Evolutionary conservation across 352 stramenopile genomes (phyloP).

Genomic region (Pythium pyrilobum): DNA sequence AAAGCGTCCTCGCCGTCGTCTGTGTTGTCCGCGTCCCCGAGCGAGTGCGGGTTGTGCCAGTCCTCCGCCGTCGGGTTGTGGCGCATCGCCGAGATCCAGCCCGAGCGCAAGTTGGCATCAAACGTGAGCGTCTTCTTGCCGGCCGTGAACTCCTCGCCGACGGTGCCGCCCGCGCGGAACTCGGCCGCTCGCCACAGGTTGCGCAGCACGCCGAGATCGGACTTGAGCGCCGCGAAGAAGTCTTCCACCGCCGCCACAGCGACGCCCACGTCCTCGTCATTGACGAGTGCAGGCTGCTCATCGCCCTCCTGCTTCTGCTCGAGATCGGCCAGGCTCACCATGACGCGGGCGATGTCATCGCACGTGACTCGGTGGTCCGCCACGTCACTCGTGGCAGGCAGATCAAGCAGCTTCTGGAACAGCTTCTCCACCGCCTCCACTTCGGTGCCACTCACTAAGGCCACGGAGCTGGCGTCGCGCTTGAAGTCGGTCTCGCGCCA

Average conservation of each 20-base stretch:
- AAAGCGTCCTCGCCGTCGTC: conserved; percentile 20
- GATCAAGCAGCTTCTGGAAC: conserved; percentile 31
- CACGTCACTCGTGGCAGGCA: conserved; percentile 26
- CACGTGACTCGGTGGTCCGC: conserved; percentile 55
- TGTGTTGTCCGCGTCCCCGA: conserved; percentile 10
- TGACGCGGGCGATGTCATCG: conserved; percentile 59
- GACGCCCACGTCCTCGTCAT: conserved; percentile 2
- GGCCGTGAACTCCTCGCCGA: conserved; percentile 20
- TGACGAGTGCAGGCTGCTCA: too few relatives aligned
- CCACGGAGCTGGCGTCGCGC: neutral
- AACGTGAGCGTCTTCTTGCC: conserved; percentile 49
- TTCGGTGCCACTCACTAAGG: neutral
- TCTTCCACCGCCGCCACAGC: conserved; percentile 29
- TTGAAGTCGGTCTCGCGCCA: conserved; percentile 25
- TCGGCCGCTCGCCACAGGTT: conserved; percentile 66
- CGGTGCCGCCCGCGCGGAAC: conserved; percentile 39
- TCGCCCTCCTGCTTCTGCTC: conserved; percentile 18
- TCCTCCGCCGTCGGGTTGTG: conserved; percentile 61
- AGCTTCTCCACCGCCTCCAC: neutral
- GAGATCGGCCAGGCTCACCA: conserved; percentile 26
- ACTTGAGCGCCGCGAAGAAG: conserved; percentile 42
- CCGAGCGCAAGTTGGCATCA: conserved; percentile 63
- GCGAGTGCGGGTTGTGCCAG: conserved; percentile 55
- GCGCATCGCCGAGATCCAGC: conserved; percentile 69
- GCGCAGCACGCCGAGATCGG: conserved; percentile 47